Conservation (phyloP, 2,329 filamentous ascomycete species). For the Ascocoryne sarcoides region DNA sequence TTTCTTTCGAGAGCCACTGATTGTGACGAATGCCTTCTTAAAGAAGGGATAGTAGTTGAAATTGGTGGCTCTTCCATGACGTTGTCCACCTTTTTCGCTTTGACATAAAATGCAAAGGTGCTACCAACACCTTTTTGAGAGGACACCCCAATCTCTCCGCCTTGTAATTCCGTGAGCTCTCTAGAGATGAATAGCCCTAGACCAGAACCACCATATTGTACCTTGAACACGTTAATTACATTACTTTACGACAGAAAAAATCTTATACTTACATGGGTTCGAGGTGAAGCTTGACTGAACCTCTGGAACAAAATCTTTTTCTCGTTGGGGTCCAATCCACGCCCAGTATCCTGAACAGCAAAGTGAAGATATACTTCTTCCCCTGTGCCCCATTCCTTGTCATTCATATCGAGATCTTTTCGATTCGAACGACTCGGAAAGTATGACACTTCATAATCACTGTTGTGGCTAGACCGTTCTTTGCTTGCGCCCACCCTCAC, state of each 20-base stretch:
- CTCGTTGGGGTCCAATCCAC: conserved; percentile 61
- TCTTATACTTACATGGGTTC: too few relatives aligned
- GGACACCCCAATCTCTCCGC: conserved; percentile 69
- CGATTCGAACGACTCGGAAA: conserved; percentile 28
- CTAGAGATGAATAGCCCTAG: conserved; percentile 74
- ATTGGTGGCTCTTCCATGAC: conserved; percentile 21
- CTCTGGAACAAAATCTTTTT: conserved; percentile 68
- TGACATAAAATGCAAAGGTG: conserved; percentile 66
- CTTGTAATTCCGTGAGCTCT: conserved; percentile 69
- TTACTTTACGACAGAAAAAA: too few relatives aligned
- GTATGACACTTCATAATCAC: conserved; percentile 25
- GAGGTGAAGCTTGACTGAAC: conserved; percentile 73
- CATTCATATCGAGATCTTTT: conserved; percentile 19
- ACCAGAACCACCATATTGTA: conserved; percentile 72
- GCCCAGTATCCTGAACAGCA: conserved; percentile 68
- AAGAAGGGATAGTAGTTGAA: conserved; percentile 10
- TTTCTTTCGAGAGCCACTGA: conserved; percentile 16
- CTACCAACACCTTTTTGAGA: conserved; percentile 60
- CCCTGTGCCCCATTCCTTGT: conserved; percentile 54
- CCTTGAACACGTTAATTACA: too few relatives aligned
- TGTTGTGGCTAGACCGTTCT: conserved; percentile 40
- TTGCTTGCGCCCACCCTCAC: conserved; percentile 30
- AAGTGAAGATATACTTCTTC: conserved; percentile 65
- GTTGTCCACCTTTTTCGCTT: conserved; percentile 14
- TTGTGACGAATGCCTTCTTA: conserved; percentile 15